Conservation (phyloP, 2,329 filamentous ascomycete species). For the Lasiodiplodia gonubiensis region DNA sequence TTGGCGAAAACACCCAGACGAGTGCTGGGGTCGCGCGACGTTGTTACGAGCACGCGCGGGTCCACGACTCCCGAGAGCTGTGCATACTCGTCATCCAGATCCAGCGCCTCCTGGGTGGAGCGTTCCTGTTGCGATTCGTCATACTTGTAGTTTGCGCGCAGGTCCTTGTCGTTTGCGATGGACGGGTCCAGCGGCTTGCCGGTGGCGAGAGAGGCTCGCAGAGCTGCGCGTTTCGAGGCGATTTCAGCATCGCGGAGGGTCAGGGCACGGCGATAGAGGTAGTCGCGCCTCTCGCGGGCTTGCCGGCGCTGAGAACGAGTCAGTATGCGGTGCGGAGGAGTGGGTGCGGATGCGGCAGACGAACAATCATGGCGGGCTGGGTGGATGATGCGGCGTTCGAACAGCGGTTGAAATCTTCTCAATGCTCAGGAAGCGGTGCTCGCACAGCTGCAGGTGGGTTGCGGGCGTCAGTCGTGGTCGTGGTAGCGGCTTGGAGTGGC, state of each 20-base stretch:
- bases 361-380: constrained; percentile 24
- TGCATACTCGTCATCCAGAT: constrained; percentile 87
- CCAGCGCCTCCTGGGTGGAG: constrained; percentile 70
- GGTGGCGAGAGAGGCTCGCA: constrained; percentile 84
- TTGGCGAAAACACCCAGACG: constrained; percentile 90
- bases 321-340: constrained; percentile 3
- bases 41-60: constrained; percentile 87
- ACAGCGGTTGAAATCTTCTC: background rate
- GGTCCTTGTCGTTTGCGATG: constrained; percentile 82
- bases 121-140: constrained; percentile 80
- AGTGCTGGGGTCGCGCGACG: constrained; percentile 84
- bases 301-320: constrained; percentile 61
- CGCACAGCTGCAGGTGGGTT: background rate
- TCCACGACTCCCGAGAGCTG: constrained; percentile 91
- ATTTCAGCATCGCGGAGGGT: constrained; percentile 90
- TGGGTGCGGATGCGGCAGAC: background rate
- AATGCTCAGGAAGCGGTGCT: background rate
- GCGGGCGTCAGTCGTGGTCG: background rate
- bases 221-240: constrained; percentile 84
- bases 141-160: constrained; percentile 90
- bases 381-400: too few species aligned
- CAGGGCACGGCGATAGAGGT: constrained; percentile 88
- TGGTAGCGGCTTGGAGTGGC: background rate
- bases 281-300: constrained; percentile 80
- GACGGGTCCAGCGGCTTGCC: constrained; percentile 83